A percentile compares a stretch with the other conserved stretches of the same genome.
Evolutionary conservation across 371 early-diverging fungal species (phyloP).

Genomic region (Mortierella polycephala): DNA sequence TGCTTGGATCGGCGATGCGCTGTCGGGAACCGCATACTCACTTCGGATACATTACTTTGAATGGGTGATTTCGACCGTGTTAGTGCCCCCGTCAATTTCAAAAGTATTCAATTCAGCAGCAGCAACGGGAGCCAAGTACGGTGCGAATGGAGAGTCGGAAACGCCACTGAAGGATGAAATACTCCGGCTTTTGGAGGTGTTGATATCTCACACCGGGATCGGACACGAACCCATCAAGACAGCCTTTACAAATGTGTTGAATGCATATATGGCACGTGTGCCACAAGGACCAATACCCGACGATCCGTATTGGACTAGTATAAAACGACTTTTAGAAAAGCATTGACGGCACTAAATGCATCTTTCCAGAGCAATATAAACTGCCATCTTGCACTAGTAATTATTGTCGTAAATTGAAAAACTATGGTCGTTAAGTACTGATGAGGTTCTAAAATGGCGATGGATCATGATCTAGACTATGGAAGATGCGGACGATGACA

Average conservation of each 20-base stretch:
- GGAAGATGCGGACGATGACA: conserved; percentile 23
- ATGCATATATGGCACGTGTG: not conserved
- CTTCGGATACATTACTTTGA: conserved; percentile 42
- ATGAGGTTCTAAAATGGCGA: too few species aligned
- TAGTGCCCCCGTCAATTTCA: not conserved
- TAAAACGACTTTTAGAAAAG: too few species aligned
- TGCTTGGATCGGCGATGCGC: conserved; percentile 45
- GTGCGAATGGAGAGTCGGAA: not conserved
- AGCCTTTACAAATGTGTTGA: conserved; percentile 15
- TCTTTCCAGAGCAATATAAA: too few species aligned
- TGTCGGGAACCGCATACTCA: conserved; percentile 25
- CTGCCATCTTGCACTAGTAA: too few species aligned
- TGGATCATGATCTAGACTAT: not conserved
- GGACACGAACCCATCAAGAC: conserved; percentile 26
- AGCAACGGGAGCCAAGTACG: not conserved
- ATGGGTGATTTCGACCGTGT: conserved; percentile 20
- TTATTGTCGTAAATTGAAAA: too few species aligned
- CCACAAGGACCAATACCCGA: too few species aligned
- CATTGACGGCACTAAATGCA: too few species aligned
- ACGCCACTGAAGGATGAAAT: conserved; percentile 26
- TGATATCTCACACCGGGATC: conserved; percentile 25
- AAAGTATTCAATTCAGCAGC: not conserved
- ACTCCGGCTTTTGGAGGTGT: conserved; percentile 17
- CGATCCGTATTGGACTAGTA: too few species aligned
- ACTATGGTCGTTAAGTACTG: too few species aligned